Conservation (phyloP, 495 filamentous ascomycete genomes). For the Penicillium simplicissimum region DNA sequence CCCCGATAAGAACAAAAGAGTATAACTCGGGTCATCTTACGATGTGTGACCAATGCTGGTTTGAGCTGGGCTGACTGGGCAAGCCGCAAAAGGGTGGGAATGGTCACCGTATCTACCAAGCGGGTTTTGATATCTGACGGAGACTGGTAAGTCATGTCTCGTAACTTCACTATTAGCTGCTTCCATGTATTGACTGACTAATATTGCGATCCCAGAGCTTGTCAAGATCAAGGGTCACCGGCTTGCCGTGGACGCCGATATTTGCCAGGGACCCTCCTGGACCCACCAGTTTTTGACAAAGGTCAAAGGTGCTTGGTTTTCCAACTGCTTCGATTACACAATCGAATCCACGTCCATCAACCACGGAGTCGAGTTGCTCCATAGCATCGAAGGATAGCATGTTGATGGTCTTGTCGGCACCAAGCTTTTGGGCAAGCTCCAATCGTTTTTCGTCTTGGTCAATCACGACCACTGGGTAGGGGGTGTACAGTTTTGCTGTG, state of each 20-base stretch:
- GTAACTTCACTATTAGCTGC: background rate
- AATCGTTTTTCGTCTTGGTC: slow-evolving; percentile 43
- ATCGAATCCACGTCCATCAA: slow-evolving; percentile 48
- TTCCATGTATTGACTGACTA: slow-evolving; percentile 18
- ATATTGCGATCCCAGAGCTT: slow-evolving; percentile 46
- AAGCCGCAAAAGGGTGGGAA: slow-evolving; percentile 1
- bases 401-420: slow-evolving; percentile 39
- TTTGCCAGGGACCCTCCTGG: slow-evolving; percentile 51
- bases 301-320: slow-evolving; percentile 40
- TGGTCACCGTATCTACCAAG: slow-evolving; percentile 10
- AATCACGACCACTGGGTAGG: slow-evolving; percentile 40
- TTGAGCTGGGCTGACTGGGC: background rate
- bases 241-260: slow-evolving; percentile 49
- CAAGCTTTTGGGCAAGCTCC: slow-evolving; percentile 42
- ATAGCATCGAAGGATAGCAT: background rate
- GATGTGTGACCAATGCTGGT: slow-evolving; percentile 8
- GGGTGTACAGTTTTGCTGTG: slow-evolving; percentile 47
- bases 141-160: background rate
- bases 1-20: background rate
- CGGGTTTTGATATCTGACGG: slow-evolving; percentile 5
- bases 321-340: slow-evolving; percentile 56
- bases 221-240: slow-evolving; percentile 40
- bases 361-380: slow-evolving; percentile 18
- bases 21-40: background rate
- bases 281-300: slow-evolving; percentile 48